Conservation (phyloP, 345 rosid genomes). For the Eucalyptus sp. region DNA sequence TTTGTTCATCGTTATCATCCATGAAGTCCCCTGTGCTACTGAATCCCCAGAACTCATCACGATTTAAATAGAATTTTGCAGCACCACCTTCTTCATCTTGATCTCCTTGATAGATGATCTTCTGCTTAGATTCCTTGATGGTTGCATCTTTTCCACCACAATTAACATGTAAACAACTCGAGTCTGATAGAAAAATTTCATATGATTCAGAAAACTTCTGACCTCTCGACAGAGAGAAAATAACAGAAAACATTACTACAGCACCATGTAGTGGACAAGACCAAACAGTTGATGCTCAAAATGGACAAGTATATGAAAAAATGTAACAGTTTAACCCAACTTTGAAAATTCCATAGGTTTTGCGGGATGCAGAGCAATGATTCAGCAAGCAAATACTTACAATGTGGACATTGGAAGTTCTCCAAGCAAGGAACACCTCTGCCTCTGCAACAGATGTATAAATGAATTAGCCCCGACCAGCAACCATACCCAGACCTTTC, state of each 20-base stretch:
- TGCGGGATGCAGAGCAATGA: neutral
- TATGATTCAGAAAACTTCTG: neutral
- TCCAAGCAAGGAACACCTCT: conserved; percentile 15
- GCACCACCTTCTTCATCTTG: conserved; percentile 13
- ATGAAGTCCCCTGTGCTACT: conserved; percentile 46
- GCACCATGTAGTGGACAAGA: neutral
- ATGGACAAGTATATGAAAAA: neutral
- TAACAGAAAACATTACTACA: neutral
- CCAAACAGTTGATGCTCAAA: neutral
- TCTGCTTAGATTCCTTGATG: neutral
- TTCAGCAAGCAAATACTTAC: conserved; percentile 1
- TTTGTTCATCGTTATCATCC: conserved; percentile 9
- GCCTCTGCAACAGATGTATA: neutral
- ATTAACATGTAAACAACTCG: conserved; percentile 20
- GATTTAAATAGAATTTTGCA: conserved; percentile 6
- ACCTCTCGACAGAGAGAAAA: neutral
- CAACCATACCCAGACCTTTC: neutral
- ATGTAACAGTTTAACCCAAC: neutral
- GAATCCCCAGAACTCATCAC: conserved; percentile 28
- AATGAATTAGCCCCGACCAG: neutral
- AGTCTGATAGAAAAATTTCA: neutral
- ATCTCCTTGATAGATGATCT: conserved; percentile 24
- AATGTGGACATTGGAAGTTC: conserved; percentile 13
- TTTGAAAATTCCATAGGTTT: neutral
- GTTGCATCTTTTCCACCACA: conserved; percentile 33